Evolutionary conservation across 1,139 yeast genomes (phyloP).

Genomic region (Yamadazyma epiphylla): DNA sequence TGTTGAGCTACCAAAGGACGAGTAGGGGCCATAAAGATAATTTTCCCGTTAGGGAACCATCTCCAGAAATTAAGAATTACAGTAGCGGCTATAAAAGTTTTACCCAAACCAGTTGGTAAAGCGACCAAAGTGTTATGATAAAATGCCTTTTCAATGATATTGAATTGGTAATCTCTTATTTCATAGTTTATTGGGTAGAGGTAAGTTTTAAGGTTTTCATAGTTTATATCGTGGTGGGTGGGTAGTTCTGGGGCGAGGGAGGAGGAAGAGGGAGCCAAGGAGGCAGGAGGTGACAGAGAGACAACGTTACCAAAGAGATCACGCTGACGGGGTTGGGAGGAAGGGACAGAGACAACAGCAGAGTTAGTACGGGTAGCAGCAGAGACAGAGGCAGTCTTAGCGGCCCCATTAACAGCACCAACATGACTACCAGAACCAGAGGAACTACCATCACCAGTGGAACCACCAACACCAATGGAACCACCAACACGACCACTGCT

Average conservation of each 20-base stretch:
- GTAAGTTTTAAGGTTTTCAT: slow-evolving; percentile 44
- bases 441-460: too few species aligned
- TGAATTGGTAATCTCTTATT: slow-evolving; percentile 82
- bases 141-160: slow-evolving; percentile 70
- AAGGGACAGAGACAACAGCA: neutral
- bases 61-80: slow-evolving; percentile 86
- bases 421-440: too few species aligned
- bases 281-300: neutral
- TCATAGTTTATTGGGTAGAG: slow-evolving; percentile 85
- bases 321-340: neutral
- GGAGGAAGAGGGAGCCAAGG: neutral
- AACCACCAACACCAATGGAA: too few species aligned
- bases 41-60: slow-evolving; percentile 77
- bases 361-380: too few species aligned
- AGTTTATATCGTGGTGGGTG: slow-evolving; percentile 51
- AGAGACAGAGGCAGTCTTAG: too few species aligned
- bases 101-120: slow-evolving; percentile 95
- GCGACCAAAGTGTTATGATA: slow-evolving; percentile 80
- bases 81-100: slow-evolving; percentile 92
- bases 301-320: slow-evolving; percentile 1
- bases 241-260: slow-evolving; percentile 19
- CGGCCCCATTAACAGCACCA: too few species aligned
- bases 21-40: slow-evolving; percentile 95
- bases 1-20: slow-evolving; percentile 97
- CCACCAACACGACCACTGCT: too few species aligned